Base-by-base conservation (phyloP, 164 flowering plant genomes). In the Macadamia integrifolia region DNA sequence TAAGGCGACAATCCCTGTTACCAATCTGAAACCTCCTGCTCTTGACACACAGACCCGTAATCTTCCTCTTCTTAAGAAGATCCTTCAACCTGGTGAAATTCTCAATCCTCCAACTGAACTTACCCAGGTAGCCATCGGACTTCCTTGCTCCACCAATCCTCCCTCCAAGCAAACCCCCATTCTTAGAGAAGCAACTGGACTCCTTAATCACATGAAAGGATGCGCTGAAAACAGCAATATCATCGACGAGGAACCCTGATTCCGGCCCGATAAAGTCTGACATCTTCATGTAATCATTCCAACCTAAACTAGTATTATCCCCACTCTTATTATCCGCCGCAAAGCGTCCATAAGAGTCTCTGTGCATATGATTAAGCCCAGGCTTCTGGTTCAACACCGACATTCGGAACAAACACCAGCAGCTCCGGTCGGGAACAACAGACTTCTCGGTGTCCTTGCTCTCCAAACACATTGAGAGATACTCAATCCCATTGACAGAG, bases 251-350 rank as follows among this genome's bases (percentile, higher is more conserved):
- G 76, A 83, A 93, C 59, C 98, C 98, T 0, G 87, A 65, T 1
- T 89, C 94, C 0, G 58, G 64, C 28, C 85, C 87, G 57, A 86
- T 40, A 75, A 93, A 93, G 73, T 93, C 98, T 11, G 79, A 71
- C 98, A 93, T 93, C 74, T 88, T 91, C 97, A 93, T 91, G 68
- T 91, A 93, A 75, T 93, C 98, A 83, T 91, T 93, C 98, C 98
- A 91, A 1, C 98, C 98, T 72, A 93, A 80, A 73, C 97, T 93
- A 0, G 96, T 90, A 69, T 93, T 93, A 66, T 93, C 98, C 59
- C 98, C 97, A 64, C 86, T 84, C 83, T 88, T 91, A 67, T 90
- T 91, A 77, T 93, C 98, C 0, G 88, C 92, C 0, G 97, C 98
- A 80, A 93, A 93, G 62, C 98, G 79, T 65, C 98, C 98, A 78